Conservation (phyloP, 140 eudicot species). For the Erigeron philadelphicus region DNA sequence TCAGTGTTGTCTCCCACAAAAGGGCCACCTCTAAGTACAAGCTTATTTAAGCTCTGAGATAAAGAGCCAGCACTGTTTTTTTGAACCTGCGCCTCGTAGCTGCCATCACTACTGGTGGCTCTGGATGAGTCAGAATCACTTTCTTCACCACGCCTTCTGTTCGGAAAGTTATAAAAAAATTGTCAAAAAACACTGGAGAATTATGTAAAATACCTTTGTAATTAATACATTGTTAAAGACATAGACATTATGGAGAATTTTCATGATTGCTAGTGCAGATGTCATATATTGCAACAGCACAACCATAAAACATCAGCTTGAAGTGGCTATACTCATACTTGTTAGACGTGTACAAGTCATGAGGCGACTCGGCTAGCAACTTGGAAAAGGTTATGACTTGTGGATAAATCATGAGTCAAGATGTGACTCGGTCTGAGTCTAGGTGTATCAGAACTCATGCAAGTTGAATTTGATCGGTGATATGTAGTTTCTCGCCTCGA, state of each 20-base stretch:
- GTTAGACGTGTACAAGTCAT: no score
- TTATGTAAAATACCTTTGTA: neutral
- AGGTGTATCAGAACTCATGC: no score
- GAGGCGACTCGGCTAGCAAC: no score
- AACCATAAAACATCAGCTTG: neutral
- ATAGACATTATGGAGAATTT: neutral
- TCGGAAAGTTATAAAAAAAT: neutral
- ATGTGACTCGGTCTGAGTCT: no score
- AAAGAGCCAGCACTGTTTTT: conserved; percentile 25
- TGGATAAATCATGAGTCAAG: no score
- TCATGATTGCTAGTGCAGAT: neutral
- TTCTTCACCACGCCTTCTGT: conserved; percentile 74
- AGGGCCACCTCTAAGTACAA: conserved; percentile 28
- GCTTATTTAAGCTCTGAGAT: conserved; percentile 36
- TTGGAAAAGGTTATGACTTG: no score
- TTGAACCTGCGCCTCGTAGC: conserved; percentile 47
- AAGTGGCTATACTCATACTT: neutral
- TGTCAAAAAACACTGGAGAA: neutral
- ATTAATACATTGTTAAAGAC: neutral
- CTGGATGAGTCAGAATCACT: conserved; percentile 79
- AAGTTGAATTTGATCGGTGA: no score
- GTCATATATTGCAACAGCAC: neutral
- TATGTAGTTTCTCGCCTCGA: no score
- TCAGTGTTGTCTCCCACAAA: conserved; percentile 36
- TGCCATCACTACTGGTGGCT: conserved; percentile 65